Percentiles rank a stretch among this genome's conserved stretches.
These are phyloP conservation scores for Parathielavia appendiculata DNA, from an alignment of 495 filamentous ascomycete genomes.

Conservation along the genomic window DNA sequence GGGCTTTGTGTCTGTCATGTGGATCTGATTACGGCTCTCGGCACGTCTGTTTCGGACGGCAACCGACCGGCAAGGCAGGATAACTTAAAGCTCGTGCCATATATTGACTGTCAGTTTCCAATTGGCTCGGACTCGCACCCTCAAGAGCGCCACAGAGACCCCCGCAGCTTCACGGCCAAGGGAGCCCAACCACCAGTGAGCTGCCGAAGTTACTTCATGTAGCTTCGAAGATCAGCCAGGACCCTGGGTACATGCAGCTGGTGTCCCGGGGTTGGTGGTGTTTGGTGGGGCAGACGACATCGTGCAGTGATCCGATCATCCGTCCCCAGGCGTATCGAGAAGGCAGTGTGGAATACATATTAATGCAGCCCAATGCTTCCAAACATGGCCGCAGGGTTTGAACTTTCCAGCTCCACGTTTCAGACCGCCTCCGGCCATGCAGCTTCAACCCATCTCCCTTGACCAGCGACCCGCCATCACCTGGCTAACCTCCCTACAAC, in stretches of 20 bases:
- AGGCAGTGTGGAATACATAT: constrained; percentile 9
- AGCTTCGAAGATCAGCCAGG: too few species aligned
- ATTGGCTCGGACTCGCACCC: too few species aligned
- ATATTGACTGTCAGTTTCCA: too few species aligned
- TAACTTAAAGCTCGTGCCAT: too few species aligned
- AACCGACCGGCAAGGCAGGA: too few species aligned
- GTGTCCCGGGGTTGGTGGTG: not conserved
- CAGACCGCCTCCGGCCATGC: constrained; percentile 11
- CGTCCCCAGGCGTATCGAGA: constrained; percentile 2
- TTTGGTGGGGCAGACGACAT: not conserved
- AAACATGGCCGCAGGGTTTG: not conserved
- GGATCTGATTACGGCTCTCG: too few species aligned
- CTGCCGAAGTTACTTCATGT: too few species aligned
- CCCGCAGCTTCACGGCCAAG: too few species aligned
- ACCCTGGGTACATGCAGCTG: not conserved
- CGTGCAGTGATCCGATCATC: constrained; percentile 1
- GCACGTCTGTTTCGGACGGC: too few species aligned
- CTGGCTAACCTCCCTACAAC: not conserved
- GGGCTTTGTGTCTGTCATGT: too few species aligned
- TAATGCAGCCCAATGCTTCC: constrained; percentile 2
- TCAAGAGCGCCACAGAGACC: too few species aligned
- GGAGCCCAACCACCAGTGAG: too few species aligned
- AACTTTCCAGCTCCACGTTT: not conserved
- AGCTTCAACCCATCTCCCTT: not conserved
- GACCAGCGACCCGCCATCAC: constrained; percentile 1